Percentiles rank a stretch among this genome's conserved stretches.
Evolutionary conservation across 768 basidiomycete species (phyloP).

Genomic region (Pleurotus giganteus): DNA sequence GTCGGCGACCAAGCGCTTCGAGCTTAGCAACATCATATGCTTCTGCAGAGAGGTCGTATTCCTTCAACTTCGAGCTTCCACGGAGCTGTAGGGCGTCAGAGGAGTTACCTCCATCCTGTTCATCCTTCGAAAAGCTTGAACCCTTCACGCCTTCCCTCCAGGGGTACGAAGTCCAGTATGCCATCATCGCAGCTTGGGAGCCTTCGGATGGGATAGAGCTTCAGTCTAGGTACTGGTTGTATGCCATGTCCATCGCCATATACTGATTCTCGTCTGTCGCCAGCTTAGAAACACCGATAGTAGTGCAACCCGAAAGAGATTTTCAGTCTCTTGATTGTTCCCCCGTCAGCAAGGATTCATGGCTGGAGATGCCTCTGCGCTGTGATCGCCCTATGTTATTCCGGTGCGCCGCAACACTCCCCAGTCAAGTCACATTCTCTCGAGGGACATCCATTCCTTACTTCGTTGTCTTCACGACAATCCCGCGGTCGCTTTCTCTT

Average conservation of each 20-base stretch:
- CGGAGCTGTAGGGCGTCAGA: slow-evolving; percentile 46
- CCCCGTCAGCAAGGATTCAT: slow-evolving; percentile 42
- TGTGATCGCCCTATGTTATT: slow-evolving; percentile 63
- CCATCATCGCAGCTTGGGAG: slow-evolving; percentile 58
- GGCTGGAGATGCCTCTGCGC: slow-evolving; percentile 68
- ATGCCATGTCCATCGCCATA: slow-evolving; percentile 12
- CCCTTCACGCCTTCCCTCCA: neutral
- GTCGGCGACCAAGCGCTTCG: slow-evolving; percentile 43
- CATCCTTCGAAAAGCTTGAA: slow-evolving; percentile 16
- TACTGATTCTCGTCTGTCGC: slow-evolving; percentile 9
- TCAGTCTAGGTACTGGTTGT: slow-evolving; percentile 39
- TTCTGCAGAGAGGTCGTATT: slow-evolving; percentile 37
- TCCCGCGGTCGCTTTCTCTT: slow-evolving; percentile 48
- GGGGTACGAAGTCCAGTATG: slow-evolving; percentile 46
- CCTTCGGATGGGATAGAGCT: slow-evolving; percentile 41
- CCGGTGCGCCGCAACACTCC: slow-evolving; percentile 68
- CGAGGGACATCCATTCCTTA: slow-evolving; percentile 64
- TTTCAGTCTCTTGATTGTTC: slow-evolving; percentile 56
- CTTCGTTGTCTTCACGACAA: slow-evolving; percentile 72
- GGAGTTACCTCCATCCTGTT: slow-evolving; percentile 63
- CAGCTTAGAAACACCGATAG: slow-evolving; percentile 65
- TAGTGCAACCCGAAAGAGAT: slow-evolving; percentile 58
- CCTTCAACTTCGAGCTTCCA: slow-evolving; percentile 59
- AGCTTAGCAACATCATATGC: slow-evolving; percentile 30
- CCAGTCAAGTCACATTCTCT: slow-evolving; percentile 57